Conservation (phyloP, 139 green algal genomes). For the Asterochloris sp. region DNA sequence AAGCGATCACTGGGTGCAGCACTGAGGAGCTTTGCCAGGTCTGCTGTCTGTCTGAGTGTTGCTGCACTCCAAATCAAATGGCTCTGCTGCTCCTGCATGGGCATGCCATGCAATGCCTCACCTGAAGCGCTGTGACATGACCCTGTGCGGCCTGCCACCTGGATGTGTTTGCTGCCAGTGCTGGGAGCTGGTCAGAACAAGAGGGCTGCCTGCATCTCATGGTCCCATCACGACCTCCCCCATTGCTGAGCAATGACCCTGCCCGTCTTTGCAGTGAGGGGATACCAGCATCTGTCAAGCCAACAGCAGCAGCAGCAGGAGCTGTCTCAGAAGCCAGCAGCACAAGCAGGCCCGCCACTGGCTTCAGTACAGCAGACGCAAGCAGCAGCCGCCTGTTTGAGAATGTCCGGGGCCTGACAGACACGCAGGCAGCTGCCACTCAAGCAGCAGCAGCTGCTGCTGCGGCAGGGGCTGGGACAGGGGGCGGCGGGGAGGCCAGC, state of each 20-base stretch:
- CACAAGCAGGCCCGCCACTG: background rate
- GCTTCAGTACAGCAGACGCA: background rate
- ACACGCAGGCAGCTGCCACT: background rate
- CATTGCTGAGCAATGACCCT: background rate
- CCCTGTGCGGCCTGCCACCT: no score
- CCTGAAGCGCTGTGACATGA: no score
- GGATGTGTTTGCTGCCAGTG: no score
- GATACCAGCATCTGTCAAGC: background rate
- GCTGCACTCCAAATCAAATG: no score
- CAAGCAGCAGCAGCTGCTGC: background rate
- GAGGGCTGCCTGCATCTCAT: background rate
- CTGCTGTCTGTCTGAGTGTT: no score
- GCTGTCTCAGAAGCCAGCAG: background rate
- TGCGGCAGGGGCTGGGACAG: slow-evolving; percentile 5
- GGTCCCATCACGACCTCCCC: background rate
- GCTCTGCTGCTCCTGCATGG: no score
- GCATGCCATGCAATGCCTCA: no score
- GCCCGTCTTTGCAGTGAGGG: background rate
- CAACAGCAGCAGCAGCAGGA: slow-evolving; percentile 2
- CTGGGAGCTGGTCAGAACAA: no score
- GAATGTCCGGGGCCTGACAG: slow-evolving; percentile 24
- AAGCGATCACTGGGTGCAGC: no score
- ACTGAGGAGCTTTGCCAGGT: no score
- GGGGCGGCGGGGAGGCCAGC: background rate
- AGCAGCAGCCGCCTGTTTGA: slow-evolving; percentile 37